Evolutionary conservation across 805 yeast genomes (phyloP).

Genomic region (Hanseniaspora singularis): DNA sequence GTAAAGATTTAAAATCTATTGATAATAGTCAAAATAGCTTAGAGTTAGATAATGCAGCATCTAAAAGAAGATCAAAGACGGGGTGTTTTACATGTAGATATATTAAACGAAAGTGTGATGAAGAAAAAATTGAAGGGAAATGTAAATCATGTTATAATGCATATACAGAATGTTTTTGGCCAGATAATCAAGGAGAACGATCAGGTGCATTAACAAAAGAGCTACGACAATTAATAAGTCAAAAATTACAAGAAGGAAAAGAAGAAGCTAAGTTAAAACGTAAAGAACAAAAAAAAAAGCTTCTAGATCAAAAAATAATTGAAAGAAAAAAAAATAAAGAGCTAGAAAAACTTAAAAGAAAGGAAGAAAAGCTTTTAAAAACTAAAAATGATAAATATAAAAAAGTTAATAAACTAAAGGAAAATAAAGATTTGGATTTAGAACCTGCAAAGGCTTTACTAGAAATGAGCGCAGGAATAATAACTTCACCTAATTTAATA

Average conservation of each 20-base stretch:
- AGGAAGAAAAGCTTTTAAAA: background rate
- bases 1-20: too few species aligned
- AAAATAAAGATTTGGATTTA: background rate
- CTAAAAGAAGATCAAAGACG: constrained; percentile 17
- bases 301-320: background rate
- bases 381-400: background rate
- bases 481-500: background rate
- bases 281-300: background rate
- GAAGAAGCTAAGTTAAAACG: constrained; percentile 2
- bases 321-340: background rate
- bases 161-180: constrained; percentile 20
- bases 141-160: constrained; percentile 18
- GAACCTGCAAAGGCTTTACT: constrained; percentile 7
- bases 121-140: constrained; percentile 16
- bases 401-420: background rate
- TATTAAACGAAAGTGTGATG: constrained; percentile 21
- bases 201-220: constrained; percentile 18
- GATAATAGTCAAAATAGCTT: too few species aligned
- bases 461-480: constrained; percentile 8
- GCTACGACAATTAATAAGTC: constrained; percentile 17
- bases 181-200: constrained; percentile 15
- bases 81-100: constrained; percentile 21
- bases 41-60: too few species aligned
- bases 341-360: background rate
- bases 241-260: constrained; percentile 15